Conservation (phyloP, 1,139 yeast species). For the Suhomyces anneliseae region DNA sequence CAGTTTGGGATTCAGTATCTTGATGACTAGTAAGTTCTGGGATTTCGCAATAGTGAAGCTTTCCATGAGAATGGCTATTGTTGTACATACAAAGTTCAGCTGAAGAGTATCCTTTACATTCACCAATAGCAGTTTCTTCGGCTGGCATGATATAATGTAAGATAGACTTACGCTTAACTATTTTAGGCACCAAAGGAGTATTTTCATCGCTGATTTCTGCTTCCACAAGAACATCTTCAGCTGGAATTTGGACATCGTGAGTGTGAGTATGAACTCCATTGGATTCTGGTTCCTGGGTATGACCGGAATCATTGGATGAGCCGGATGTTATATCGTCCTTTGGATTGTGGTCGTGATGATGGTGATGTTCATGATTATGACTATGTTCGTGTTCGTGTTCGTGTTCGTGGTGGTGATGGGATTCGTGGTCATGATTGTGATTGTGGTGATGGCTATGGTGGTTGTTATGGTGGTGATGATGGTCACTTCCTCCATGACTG, state of each 20-base stretch:
- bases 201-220: conserved; percentile 4
- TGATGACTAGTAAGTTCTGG: conserved; percentile 20
- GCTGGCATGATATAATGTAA: conserved; percentile 25
- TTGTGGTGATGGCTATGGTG: background rate
- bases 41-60: conserved; percentile 42
- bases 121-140: conserved; percentile 36
- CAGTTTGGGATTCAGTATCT: conserved; percentile 3
- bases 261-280: no score
- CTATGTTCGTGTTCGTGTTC: conserved; percentile 10
- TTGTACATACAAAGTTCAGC: conserved; percentile 36
- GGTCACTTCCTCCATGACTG: conserved; percentile 50
- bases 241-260: no score
- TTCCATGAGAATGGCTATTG: conserved; percentile 2
- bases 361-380: conserved; percentile 4
- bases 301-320: no score
- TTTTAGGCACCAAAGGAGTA: conserved; percentile 12
- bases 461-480: background rate
- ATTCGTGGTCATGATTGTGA: conserved; percentile 2
- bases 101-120: conserved; percentile 55
- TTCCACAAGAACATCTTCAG: no score
- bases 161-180: conserved; percentile 23
- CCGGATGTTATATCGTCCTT: background rate
- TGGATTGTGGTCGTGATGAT: background rate
- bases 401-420: conserved; percentile 12
- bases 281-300: no score